Conservation (phyloP, 2,329 filamentous ascomycete species). For the Leptographium flavum region DNA sequence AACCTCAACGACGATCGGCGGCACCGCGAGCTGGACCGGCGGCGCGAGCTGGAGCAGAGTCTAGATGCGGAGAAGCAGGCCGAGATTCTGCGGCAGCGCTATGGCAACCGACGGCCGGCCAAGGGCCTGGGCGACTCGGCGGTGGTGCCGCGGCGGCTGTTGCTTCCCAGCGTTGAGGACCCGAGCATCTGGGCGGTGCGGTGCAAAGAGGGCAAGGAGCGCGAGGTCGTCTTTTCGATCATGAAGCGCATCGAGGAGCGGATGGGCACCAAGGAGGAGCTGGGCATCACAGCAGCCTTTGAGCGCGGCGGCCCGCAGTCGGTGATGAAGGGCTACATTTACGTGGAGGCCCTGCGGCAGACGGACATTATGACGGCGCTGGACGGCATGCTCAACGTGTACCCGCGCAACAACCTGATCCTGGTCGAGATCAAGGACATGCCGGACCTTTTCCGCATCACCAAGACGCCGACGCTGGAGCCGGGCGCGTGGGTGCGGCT, state of each 20-base stretch:
- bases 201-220: conserved; percentile 90
- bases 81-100: conserved; percentile 71
- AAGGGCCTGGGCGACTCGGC: conserved; percentile 54
- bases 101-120: conserved; percentile 61
- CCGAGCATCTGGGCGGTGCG: conserved; percentile 91
- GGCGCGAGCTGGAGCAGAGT: conserved; percentile 73
- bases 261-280: conserved; percentile 59
- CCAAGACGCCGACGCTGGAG: conserved; percentile 71
- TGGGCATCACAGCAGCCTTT: conserved; percentile 80
- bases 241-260: conserved; percentile 81
- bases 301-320: conserved; percentile 67
- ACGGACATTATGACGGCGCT: conserved; percentile 73
- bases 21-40: conserved; percentile 86
- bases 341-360: conserved; percentile 80
- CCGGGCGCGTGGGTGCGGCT: conserved; percentile 88
- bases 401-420: conserved; percentile 73
- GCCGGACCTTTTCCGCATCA: conserved; percentile 84
- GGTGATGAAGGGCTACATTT: conserved; percentile 86
- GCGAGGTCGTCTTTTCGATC: conserved; percentile 75
- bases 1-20: conserved; percentile 78
- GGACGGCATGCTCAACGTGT: conserved; percentile 77
- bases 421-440: conserved; percentile 94
- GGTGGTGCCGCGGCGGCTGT: conserved; percentile 68
- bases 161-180: conserved; percentile 87
- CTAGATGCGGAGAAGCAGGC: conserved; percentile 92